Conservation (phyloP, 192 early-diverging fungal species). For the Podochytrium sp. region DNA sequence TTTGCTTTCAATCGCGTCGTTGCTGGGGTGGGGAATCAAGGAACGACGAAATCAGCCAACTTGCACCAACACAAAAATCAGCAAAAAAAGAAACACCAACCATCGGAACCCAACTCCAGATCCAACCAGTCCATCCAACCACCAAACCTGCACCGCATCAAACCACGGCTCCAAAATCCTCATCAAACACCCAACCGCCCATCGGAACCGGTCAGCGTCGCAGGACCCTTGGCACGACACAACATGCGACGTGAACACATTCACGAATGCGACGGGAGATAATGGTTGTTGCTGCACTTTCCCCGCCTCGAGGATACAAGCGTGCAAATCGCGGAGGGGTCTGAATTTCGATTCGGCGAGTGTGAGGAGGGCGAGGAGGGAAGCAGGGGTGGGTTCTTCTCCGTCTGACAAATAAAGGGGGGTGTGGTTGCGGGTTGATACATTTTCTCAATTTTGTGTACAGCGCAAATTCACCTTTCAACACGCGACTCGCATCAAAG, state of each 20-base stretch:
- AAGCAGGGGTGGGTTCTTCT: background rate
- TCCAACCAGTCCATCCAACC: slow-evolving; percentile 12
- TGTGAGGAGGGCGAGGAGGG: background rate
- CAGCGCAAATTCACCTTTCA: background rate
- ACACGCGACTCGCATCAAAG: background rate
- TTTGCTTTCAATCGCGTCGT: background rate
- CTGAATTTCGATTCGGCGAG: background rate
- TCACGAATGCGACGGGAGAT: background rate
- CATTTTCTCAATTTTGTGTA: background rate
- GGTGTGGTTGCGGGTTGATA: background rate
- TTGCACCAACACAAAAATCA: background rate
- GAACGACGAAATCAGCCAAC: background rate
- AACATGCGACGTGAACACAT: background rate
- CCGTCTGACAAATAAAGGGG: background rate
- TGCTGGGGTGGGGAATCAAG: background rate
- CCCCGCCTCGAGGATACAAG: background rate
- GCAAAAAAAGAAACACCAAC: background rate
- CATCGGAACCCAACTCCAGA: background rate
- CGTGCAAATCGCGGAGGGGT: background rate
- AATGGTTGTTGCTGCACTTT: background rate
- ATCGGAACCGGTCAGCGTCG: background rate
- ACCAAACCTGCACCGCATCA: slow-evolving; percentile 15
- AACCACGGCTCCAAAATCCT: slow-evolving; percentile 20
- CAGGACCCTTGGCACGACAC: background rate
- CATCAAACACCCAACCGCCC: background rate